phyloP scores from a whole-genome alignment of 208 protist genomes.

The Wallacemonas sp. region DNA sequence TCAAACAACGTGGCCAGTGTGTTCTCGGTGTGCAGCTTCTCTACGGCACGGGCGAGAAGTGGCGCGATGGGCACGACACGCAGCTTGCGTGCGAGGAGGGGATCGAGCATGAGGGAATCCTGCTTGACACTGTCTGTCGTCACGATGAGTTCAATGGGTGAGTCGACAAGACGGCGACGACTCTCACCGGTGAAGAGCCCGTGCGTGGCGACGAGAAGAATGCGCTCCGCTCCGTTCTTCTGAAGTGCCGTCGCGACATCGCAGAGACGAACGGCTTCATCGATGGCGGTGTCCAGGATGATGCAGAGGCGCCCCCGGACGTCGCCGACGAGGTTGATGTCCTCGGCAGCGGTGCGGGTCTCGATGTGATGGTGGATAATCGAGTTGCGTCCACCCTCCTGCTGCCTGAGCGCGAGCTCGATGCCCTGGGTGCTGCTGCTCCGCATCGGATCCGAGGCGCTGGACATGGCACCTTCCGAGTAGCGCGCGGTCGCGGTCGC shows the following conservation, averaged over 20 bases:
- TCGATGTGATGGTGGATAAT: slow-evolving; percentile 26
- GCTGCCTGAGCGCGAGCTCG: slow-evolving; percentile 51
- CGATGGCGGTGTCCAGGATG: slow-evolving; percentile 72
- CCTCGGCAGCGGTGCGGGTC: slow-evolving; percentile 24
- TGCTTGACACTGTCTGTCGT: slow-evolving; percentile 84
- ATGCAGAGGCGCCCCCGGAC: slow-evolving; percentile 72
- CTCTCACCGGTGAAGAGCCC: slow-evolving; percentile 66
- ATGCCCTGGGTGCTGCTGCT: slow-evolving; percentile 52
- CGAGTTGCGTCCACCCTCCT: slow-evolving; percentile 47
- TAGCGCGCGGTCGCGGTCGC: slow-evolving; percentile 1
- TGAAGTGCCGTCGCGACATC: slow-evolving; percentile 54
- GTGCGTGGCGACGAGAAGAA: slow-evolving; percentile 78
- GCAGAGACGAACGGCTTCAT: slow-evolving; percentile 74
- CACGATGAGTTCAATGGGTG: slow-evolving; percentile 78
- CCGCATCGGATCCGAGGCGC: neutral
- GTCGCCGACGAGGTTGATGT: slow-evolving; percentile 72
- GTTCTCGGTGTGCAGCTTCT: slow-evolving; percentile 89
- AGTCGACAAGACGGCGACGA: slow-evolving; percentile 54
- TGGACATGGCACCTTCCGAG: neutral
- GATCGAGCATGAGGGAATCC: slow-evolving; percentile 65
- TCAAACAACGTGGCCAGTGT: slow-evolving; percentile 70
- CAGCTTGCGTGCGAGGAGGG: slow-evolving; percentile 71
- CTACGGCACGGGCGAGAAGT: slow-evolving; percentile 76
- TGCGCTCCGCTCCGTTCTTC: slow-evolving; percentile 55
- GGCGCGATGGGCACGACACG: slow-evolving; percentile 82